These are phyloP conservation scores for Penicillium crystallinum DNA, from an alignment of 495 filamentous ascomycete genomes.

Conservation along the genomic window DNA sequence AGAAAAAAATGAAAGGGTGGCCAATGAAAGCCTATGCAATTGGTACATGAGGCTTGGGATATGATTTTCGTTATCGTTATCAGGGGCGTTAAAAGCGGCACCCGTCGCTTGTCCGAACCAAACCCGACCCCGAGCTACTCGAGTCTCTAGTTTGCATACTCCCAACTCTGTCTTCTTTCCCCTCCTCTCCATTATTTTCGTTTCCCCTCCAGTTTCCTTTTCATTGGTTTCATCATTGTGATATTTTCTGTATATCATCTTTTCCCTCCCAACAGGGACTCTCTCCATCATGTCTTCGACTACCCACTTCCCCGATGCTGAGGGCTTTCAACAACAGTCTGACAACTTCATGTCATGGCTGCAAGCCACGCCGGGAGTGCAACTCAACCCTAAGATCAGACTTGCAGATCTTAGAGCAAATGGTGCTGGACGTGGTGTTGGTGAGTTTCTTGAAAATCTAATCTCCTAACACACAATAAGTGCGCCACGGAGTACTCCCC, in stretches of 20 bases:
- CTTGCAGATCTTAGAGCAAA: slow-evolving; percentile 49
- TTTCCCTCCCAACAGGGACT: slow-evolving; percentile 6
- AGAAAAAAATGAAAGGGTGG: background rate
- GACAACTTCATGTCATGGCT: slow-evolving; percentile 54
- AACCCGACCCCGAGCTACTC: slow-evolving; percentile 8
- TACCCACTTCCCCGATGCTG: slow-evolving; percentile 34
- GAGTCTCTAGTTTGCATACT: slow-evolving; percentile 9
- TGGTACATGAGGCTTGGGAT: background rate
- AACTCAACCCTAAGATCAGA: slow-evolving; percentile 50
- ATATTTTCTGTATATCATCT: background rate
- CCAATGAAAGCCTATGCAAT: background rate
- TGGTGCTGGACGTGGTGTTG: slow-evolving; percentile 55
- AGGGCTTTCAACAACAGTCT: slow-evolving; percentile 44
- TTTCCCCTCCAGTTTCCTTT: slow-evolving; percentile 4
- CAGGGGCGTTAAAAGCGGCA: slow-evolving; percentile 18
- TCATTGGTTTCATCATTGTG: background rate
- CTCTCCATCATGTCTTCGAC: slow-evolving; percentile 32
- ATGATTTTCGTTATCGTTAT: slow-evolving; percentile 25
- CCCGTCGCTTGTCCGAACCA: slow-evolving; percentile 25
- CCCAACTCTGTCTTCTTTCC: slow-evolving; percentile 11
- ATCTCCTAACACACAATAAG: slow-evolving; percentile 20
- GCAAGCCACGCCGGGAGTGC: slow-evolving; percentile 42
- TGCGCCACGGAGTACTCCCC: background rate
- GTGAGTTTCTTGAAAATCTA: slow-evolving; percentile 36
- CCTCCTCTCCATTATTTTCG: slow-evolving; percentile 16